These are phyloP conservation scores for Malassezia caprae DNA, from an alignment of 1,284 basidiomycete species.

Conservation along the genomic window DNA sequence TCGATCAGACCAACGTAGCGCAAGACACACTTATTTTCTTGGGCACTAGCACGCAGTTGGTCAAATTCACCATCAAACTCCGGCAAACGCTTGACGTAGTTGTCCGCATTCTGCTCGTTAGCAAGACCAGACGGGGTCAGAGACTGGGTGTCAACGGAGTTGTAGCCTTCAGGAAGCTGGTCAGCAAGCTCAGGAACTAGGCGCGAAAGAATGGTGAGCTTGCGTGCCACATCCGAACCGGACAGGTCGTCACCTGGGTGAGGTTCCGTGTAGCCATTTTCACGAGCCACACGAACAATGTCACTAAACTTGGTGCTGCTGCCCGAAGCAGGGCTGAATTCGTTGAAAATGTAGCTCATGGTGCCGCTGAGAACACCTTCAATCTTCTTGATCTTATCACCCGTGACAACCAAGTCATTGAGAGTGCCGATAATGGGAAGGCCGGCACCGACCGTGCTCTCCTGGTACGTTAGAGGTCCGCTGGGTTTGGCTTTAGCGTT, in stretches of 20 bases:
- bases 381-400: conserved; percentile 63
- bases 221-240: conserved; percentile 90
- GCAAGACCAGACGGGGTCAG: conserved; percentile 71
- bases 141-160: conserved; percentile 70
- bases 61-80: conserved; percentile 76
- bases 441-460: conserved; percentile 90
- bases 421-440: conserved; percentile 83
- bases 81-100: conserved; percentile 69
- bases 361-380: conserved; percentile 81
- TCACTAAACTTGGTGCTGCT: conserved; percentile 63
- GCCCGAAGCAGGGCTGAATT: conserved; percentile 56
- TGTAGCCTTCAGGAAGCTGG: conserved; percentile 60
- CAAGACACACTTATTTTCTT: conserved; percentile 67
- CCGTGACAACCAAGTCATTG: conserved; percentile 80
- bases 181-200: conserved; percentile 32
- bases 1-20: conserved; percentile 93
- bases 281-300: conserved; percentile 76
- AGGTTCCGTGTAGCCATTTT: conserved; percentile 96
- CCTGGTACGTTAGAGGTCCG: conserved; percentile 64
- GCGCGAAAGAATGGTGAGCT: conserved; percentile 86
- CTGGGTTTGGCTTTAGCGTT: conserved; percentile 12
- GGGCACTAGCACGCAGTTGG: conserved; percentile 65
- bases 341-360: conserved; percentile 98
- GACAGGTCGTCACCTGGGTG: conserved; percentile 93
- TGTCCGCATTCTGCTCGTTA: conserved; percentile 52